These are phyloP conservation scores for Fusarium sp. DNA, from an alignment of 2,329 filamentous ascomycete species.

Conservation along the genomic window DNA sequence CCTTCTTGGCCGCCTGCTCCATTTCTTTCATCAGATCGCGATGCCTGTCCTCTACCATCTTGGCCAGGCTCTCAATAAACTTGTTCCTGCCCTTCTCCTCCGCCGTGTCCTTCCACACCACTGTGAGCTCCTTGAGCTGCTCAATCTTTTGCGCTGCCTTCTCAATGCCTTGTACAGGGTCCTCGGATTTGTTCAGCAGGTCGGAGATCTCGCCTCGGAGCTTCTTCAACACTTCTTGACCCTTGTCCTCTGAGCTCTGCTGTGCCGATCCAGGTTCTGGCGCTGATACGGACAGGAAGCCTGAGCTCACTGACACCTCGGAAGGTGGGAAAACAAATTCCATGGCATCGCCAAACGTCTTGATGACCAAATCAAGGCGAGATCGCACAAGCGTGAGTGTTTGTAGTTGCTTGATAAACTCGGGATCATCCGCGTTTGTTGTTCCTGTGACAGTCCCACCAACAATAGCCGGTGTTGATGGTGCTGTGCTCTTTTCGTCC, in stretches of 20 bases:
- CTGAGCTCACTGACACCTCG: constrained; percentile 81
- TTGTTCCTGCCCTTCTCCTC: constrained; percentile 86
- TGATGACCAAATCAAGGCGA: constrained; percentile 88
- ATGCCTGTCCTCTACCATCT: constrained; percentile 79
- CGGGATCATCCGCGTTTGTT: constrained; percentile 58
- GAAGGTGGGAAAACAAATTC: constrained; percentile 91
- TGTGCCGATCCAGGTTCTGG: constrained; percentile 72
- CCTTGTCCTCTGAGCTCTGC: constrained; percentile 82
- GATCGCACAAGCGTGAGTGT: constrained; percentile 82
- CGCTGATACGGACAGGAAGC: constrained; percentile 88
- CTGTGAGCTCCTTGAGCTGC: constrained; percentile 75
- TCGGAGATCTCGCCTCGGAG: constrained; percentile 75
- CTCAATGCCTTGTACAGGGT: constrained; percentile 72
- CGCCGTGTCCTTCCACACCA: constrained; percentile 94
- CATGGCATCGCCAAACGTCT: constrained; percentile 93
- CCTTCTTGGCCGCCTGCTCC: constrained; percentile 53
- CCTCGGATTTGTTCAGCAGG: constrained; percentile 65
- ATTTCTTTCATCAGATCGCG: constrained; percentile 61
- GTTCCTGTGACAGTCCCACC: constrained; percentile 7
- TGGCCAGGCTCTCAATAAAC: constrained; percentile 82
- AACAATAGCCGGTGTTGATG: constrained; percentile 36
- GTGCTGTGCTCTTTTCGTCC: constrained; percentile 32
- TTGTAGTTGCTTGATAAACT: constrained; percentile 78
- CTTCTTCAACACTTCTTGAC: constrained; percentile 76
- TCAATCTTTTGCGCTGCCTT: constrained; percentile 77